Evolutionary conservation across 257 asterid genomes (phyloP), one percentile per base, ranked within the genome.

Genomic region (Primulina eburnea): DNA sequence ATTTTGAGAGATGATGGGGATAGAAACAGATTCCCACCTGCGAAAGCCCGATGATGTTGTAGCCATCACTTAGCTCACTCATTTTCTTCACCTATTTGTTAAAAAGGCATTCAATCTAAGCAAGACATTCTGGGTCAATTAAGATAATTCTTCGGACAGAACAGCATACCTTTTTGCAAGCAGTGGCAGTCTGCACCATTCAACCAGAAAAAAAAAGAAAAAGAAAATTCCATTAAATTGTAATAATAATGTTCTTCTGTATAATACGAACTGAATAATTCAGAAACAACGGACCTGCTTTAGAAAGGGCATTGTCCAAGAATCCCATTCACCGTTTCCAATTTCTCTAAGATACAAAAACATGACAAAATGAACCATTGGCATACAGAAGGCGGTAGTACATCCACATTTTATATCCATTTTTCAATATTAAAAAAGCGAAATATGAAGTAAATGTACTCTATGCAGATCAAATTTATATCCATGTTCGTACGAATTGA

Each of bases 261-360:
- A 60, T 47, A 62, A 67, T 53, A 56, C 60, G 2, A 64, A 55
- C 2, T 65, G 24, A 43, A 21, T 70, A 73, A 55, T 12, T 34
- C 30, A 65, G 64, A 69, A 62, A 6, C 18, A n/a, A 5, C 17
- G 43, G 65, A 87, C 97, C 93, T 91, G 97, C 75, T 87, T 72
- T 9, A 59, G 8, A 37, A 91, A 86, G 28, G 96, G 93, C 90
- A 87, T 82, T 5, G 93, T 86, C 97, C 97, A 92, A 17, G 97
- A 89, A 83, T 89, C 95, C 86, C 88, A 79, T 6, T n/a, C 87
- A 74, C 96, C 96, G 71, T 89, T 80, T 70, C 97, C 97, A 32
- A 92, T 89, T 84, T 92, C 96, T n/a, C 96, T 87, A 63, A 75
- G n/a, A 61, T n/a, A 40, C 10, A 17, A 55, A 26, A 68, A 34